Evolutionary conservation across 139 green algal species (phyloP).

Genomic region (Coccomyxa sp.): DNA sequence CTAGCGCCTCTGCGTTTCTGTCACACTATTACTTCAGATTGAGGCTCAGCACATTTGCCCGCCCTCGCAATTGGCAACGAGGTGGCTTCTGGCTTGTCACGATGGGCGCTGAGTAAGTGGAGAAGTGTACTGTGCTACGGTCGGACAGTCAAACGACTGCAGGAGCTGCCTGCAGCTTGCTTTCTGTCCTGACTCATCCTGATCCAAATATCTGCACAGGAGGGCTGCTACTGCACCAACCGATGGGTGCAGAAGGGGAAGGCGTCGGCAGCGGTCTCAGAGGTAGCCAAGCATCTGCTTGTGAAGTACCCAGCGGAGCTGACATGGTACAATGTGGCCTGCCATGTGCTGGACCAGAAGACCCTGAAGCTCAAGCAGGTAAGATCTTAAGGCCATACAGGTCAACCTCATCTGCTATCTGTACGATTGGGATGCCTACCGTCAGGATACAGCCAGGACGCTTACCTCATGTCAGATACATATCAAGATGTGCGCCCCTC

Average conservation of each 20-base stretch:
- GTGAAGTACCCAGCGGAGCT: conserved; percentile 6
- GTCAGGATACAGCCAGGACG: no score
- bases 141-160: background rate
- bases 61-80: background rate
- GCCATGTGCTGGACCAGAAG: conserved; percentile 1
- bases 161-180: no score
- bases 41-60: background rate
- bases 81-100: background rate
- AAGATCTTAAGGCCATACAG: no score
- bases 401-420: no score
- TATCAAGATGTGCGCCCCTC: no score
- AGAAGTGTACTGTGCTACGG: background rate
- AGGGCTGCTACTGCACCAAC: background rate
- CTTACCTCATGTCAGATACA: no score
- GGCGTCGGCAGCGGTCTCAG: background rate
- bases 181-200: background rate
- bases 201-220: background rate
- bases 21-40: background rate
- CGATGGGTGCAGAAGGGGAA: background rate
- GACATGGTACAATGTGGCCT: background rate
- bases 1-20: no score
- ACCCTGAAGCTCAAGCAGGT: conserved; percentile 4
- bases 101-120: background rate
- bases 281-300: background rate
- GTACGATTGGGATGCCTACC: no score